Base-by-base conservation (phyloP, 2,329 filamentous ascomycete genomes). In the Zasmidium citrigriseum region DNA sequence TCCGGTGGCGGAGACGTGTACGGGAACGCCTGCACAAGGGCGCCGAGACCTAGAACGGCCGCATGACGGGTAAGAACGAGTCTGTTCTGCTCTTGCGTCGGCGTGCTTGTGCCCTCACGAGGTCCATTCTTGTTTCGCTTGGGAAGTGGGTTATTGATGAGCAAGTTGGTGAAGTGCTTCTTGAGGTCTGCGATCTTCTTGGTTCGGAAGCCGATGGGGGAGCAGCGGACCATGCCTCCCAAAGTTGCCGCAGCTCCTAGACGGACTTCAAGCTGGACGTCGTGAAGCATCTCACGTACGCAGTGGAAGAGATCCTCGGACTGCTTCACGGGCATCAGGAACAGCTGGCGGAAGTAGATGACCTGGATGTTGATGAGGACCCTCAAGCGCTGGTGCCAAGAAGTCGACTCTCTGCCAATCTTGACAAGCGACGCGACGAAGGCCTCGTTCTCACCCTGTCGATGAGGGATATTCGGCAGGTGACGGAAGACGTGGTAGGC, bases 311-410 rank as follows among this genome's bases (percentile, higher is more conserved):
- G 84, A 29, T 86, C 83, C 67, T 91, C 84, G 54, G 95, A 89
- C 72, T 96, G 89, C 7, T 83, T 77, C 5, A 84, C 80, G 27
- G 86, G 84, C 65, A 96, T 90, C 24, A 98, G 80, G 81, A 99
- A 99, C 38, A 99, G 84, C 23, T 93, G 90, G 52, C 95, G 89
- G 85, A 98, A 99, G 80, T 97, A 99, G 67, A 99, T 89, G 64
- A 98, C 93, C 71, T 99, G 96, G 82, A 99, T 97, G 77, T 98
- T 98, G 77, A 99, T 93, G 66, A 99, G 85, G 46, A 96, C 91
- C 23, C 96, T 87, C 41, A 99, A 83, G 48, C 95, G 89, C 77
- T 99, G 95, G 75, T 99, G 95, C 95, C 95, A 99, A 56, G 90
- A 95, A 2, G 86, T 78, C 1, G 93, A 90, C 7, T 85, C 89